Evolutionary conservation across 2,329 filamentous ascomycete genomes (phyloP).

Genomic region (Chaetomium sp.): DNA sequence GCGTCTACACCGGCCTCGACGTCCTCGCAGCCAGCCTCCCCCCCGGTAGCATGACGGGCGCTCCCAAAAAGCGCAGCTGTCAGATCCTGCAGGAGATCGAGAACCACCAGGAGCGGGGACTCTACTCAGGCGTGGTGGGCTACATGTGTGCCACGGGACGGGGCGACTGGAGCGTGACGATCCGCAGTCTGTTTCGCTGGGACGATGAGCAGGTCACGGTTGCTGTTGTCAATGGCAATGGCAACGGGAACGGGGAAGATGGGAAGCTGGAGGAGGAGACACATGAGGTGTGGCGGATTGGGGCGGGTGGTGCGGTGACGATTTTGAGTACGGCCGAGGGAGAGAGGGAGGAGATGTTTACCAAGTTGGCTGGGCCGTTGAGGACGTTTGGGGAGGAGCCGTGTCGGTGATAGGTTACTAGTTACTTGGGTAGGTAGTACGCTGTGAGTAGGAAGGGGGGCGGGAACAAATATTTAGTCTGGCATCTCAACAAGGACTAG

Average conservation of each 20-base stretch:
- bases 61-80: constrained; percentile 88
- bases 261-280: constrained; percentile 26
- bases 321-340: constrained; percentile 70
- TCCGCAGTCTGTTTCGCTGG: constrained; percentile 72
- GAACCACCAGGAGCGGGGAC: constrained; percentile 52
- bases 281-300: constrained; percentile 68
- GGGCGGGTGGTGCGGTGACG: constrained; percentile 86
- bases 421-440: background rate
- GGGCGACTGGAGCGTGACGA: constrained; percentile 88
- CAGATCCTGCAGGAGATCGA: constrained; percentile 72
- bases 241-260: too few relatives aligned
- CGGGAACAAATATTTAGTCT: background rate
- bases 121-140: constrained; percentile 85
- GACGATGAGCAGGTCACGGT: constrained; percentile 52
- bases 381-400: constrained; percentile 39
- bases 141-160: constrained; percentile 81
- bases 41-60: constrained; percentile 93
- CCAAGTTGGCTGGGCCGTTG: constrained; percentile 58
- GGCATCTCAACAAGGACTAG: background rate
- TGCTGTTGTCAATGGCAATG: too few relatives aligned
- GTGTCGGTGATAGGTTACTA: background rate
- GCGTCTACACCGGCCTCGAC: constrained; percentile 59
- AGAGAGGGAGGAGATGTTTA: constrained; percentile 88
- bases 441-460: too few relatives aligned
- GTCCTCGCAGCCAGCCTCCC: constrained; percentile 73